phyloP scores from a whole-genome alignment of 495 filamentous ascomycete genomes.

The Lineolata rhizophorae region DNA sequence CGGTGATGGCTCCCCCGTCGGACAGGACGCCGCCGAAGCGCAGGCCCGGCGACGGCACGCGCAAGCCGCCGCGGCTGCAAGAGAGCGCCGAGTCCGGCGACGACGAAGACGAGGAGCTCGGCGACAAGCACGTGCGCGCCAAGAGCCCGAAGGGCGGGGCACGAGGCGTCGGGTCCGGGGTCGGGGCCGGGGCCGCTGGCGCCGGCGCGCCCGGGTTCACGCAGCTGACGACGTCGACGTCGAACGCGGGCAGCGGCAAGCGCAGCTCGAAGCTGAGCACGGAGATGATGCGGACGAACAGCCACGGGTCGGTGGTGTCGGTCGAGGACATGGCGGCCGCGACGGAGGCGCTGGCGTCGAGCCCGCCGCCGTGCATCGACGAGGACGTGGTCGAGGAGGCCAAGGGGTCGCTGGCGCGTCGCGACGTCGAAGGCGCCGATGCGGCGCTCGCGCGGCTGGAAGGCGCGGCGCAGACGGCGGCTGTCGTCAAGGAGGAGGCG shows the following conservation, averaged over 20 bases:
- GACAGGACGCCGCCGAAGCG: conserved; percentile 24
- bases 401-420: no score
- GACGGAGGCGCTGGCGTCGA: conserved; percentile 8
- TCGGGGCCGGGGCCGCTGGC: conserved; percentile 77
- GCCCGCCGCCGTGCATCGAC: conserved; percentile 11
- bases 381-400: no score
- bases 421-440: no score
- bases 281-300: conserved; percentile 93
- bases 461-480: no score
- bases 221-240: conserved; percentile 33
- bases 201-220: conserved; percentile 63
- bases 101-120: conserved; percentile 82
- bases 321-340: conserved; percentile 16
- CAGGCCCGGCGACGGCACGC: conserved; percentile 40
- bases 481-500: no score
- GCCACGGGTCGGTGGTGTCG: conserved; percentile 57
- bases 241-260: conserved; percentile 26
- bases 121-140: conserved; percentile 30
- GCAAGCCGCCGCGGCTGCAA: conserved; percentile 40
- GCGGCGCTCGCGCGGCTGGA: no score
- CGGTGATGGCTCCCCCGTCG: neutral
- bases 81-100: conserved; percentile 75
- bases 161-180: no score
- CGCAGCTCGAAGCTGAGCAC: conserved; percentile 60
- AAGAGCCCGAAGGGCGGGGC: conserved; percentile 29